These are phyloP conservation scores for Pseudogymnoascus sp. DNA, from an alignment of 2,329 filamentous ascomycete species.

Conservation along the genomic window DNA sequence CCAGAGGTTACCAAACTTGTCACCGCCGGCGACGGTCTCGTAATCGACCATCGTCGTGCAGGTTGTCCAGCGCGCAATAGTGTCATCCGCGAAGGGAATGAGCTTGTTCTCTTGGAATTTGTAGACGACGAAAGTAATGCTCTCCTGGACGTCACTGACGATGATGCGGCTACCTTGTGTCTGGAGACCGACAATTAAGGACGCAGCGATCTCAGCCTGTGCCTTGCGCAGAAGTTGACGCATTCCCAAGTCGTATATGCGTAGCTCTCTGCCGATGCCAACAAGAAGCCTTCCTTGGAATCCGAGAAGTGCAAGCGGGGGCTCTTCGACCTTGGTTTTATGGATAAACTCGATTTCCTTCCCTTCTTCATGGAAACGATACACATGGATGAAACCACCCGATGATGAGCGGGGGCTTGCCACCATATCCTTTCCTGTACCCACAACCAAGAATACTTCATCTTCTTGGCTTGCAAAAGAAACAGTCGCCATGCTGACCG, in stretches of 20 bases:
- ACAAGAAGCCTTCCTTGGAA: conserved; percentile 88
- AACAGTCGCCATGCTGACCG: conserved; percentile 77
- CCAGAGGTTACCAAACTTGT: conserved; percentile 98
- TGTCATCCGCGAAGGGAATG: conserved; percentile 90
- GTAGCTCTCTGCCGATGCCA: conserved; percentile 76
- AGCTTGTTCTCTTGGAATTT: conserved; percentile 86
- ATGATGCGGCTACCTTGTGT: conserved; percentile 88
- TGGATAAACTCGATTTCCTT: conserved; percentile 88
- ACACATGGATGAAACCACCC: conserved; percentile 85
- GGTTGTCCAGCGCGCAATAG: conserved; percentile 82
- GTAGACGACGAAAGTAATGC: conserved; percentile 86
- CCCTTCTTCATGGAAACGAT: conserved; percentile 83
- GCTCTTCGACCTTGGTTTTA: conserved; percentile 87
- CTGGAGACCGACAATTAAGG: conserved; percentile 81
- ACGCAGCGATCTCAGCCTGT: conserved; percentile 70
- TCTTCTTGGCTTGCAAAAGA: conserved; percentile 84
- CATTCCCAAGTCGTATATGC: conserved; percentile 90
- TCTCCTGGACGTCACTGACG: conserved; percentile 88
- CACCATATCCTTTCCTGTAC: conserved; percentile 85
- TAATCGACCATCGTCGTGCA: conserved; percentile 94
- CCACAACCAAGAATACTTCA: conserved; percentile 87
- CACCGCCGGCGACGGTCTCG: conserved; percentile 86
- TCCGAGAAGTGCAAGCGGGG: conserved; percentile 79
- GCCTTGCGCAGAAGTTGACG: conserved; percentile 88
- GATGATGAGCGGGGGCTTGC: conserved; percentile 69